Base-by-base conservation (phyloP, 768 basidiomycete genomes). In the Lactarius sp. region DNA sequence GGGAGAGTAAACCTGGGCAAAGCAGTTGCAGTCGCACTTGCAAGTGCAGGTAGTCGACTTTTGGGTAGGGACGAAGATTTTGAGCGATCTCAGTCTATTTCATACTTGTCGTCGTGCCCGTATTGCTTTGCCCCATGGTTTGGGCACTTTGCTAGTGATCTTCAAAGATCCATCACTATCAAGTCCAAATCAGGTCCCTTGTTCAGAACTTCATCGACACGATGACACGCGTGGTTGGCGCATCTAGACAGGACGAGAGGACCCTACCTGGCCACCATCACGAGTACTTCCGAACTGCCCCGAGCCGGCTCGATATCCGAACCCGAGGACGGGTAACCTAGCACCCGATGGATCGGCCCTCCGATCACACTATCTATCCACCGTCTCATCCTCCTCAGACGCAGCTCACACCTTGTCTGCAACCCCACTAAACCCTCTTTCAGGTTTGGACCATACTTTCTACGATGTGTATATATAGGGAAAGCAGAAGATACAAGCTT, bases 1-100 rank as follows among this genome's bases (percentile, higher is more conserved):
- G 69, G 70, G 47, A 69, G 69, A 68, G 67, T 71, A 72, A 70
- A 62, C 58, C 49, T 65, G 67, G 69, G 71, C 20, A 44, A 64
- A 65, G 67, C 31, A 61, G 69, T 70, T 66, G 64, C 65, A 51
- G 62, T 56, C 27, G 58, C 61, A 68, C 74, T 69, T 49, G 33
- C 22, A 13, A 27, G 59, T 47, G 57, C 27, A 52, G 59, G 18
- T 22, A 42, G 33, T 62, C 27, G 44, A 64, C 41, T 52, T 14
- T 12, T 44, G 47, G 16, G 3, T 12, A 41, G 58, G 31, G 39
- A 37, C 34, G 50, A 59, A 66, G 64, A 62, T 63, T 70, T 69
- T 63, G 56, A 68, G 55, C 44, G 49, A 62, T 44, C 67, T 66
- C 60, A 56, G 61, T 50, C 51, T 65, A 67, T 49, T 49, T 49